phyloP scores from a whole-genome alignment of 1,139 yeast genomes.

The Blastobotrys buckinghamii region DNA sequence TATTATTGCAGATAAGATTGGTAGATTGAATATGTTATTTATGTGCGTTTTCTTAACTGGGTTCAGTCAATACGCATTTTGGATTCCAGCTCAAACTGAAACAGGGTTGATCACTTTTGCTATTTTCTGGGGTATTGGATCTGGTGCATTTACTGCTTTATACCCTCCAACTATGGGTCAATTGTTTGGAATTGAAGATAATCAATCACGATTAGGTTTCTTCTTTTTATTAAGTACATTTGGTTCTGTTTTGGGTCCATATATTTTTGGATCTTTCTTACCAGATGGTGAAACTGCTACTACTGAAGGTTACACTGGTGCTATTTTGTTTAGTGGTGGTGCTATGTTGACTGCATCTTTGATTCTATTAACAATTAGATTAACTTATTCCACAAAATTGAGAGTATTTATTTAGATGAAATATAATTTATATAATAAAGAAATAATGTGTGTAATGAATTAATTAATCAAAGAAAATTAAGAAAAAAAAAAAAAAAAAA shows the following conservation, averaged over 20 bases:
- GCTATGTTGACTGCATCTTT: slow-evolving; percentile 4
- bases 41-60: slow-evolving; percentile 27
- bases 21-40: slow-evolving; percentile 47
- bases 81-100: slow-evolving; percentile 34
- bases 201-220: slow-evolving; percentile 45
- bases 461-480: background rate
- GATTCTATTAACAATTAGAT: slow-evolving; percentile 4
- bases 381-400: slow-evolving; percentile 5
- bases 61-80: slow-evolving; percentile 30
- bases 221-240: slow-evolving; percentile 45
- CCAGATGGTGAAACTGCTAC: slow-evolving; percentile 4
- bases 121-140: slow-evolving; percentile 45
- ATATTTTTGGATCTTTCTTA: slow-evolving; percentile 42
- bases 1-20: slow-evolving; percentile 47
- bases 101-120: slow-evolving; percentile 40
- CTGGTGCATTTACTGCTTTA: slow-evolving; percentile 38
- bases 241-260: slow-evolving; percentile 44
- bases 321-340: slow-evolving; percentile 3
- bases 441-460: background rate
- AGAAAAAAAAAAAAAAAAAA: too few species aligned
- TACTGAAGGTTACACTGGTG: slow-evolving; percentile 1
- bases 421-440: too few species aligned
- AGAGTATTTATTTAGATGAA: slow-evolving; percentile 8
- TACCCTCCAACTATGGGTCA: slow-evolving; percentile 38
- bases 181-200: slow-evolving; percentile 38